A percentile compares a stretch with the other conserved stretches of the same genome.
phyloP scores from a whole-genome alignment of 2,329 filamentous ascomycete genomes.

The Penicillium freii region DNA sequence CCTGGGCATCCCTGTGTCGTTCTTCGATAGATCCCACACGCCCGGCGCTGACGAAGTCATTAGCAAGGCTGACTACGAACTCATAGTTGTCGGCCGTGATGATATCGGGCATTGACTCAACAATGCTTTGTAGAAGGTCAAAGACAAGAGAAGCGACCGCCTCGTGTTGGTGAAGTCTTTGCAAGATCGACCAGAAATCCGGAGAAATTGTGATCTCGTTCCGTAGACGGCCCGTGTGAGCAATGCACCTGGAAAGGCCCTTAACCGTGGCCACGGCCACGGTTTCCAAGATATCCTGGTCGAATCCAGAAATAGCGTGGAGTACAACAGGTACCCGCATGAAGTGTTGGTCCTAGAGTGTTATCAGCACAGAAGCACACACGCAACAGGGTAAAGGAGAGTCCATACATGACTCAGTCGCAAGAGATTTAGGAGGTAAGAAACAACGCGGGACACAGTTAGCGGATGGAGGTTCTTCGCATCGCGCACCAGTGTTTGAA shows the following conservation, averaged over 20 bases:
- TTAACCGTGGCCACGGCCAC: slow-evolving; percentile 73
- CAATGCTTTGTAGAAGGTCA: slow-evolving; percentile 76
- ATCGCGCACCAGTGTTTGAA: slow-evolving; percentile 81
- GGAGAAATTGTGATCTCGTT: slow-evolving; percentile 95
- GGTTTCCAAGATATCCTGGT: slow-evolving; percentile 71
- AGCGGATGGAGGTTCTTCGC: slow-evolving; percentile 75
- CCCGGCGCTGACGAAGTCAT: slow-evolving; percentile 83
- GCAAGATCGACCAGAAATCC: slow-evolving; percentile 92
- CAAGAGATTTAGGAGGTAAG: slow-evolving; percentile 80
- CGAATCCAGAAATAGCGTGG: slow-evolving; percentile 85
- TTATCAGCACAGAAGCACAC: slow-evolving; percentile 14
- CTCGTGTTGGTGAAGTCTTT: slow-evolving; percentile 66
- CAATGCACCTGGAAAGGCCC: slow-evolving; percentile 76
- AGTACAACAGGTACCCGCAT: slow-evolving; percentile 88
- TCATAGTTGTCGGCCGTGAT: slow-evolving; percentile 97
- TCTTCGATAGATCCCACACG: slow-evolving; percentile 69
- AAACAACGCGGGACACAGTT: slow-evolving; percentile 78
- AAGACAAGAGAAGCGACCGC: slow-evolving; percentile 78
- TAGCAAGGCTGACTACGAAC: slow-evolving; percentile 76
- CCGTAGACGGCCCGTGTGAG: slow-evolving; percentile 71
- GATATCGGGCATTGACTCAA: slow-evolving; percentile 69
- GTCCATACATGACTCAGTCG: slow-evolving; percentile 75
- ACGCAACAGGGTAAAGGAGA: slow-evolving; percentile 15
- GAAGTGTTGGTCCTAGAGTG: slow-evolving; percentile 73
- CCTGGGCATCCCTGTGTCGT: slow-evolving; percentile 61